Evolutionary conservation across 1,284 basidiomycete genomes (phyloP), one percentile per base, ranked within the genome.

Genomic region (Ceratobasidium sp.): DNA sequence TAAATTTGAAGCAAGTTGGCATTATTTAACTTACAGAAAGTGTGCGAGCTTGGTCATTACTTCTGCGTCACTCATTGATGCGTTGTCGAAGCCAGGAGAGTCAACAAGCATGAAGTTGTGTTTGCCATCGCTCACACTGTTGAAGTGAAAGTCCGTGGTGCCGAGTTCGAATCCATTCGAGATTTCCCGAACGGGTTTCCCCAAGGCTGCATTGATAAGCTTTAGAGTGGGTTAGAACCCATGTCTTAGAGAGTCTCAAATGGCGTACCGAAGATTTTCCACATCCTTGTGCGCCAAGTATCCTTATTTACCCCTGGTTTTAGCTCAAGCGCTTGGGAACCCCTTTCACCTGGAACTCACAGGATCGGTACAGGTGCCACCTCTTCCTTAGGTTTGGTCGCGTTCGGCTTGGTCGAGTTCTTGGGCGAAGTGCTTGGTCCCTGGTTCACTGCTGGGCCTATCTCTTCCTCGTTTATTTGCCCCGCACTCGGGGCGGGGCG

Each of bases 141-240:
- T 25, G 25, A n/a, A 21, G 23, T 41, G 52, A 36, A 66, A 56
- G 16, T 39, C 30, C 6, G 21, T 54, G 16, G 62, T 66, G 14
- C 36, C 53, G 2, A 36, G 27, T 5, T 52, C 62, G 2, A 42
- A 30, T 21, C 52, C 62, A 8, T 19, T 21, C 7, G 62, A 23
- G 6, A 27, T 52, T 7, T 54, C 41, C 2, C 16, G 23, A 21
- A 29, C 21, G 16, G 42, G 33, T 29, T 54, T 41, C 2, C 33
- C 52, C 25, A 36, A 56, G 11, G 44, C 62, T 14, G 62, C 36
- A 27, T 66, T 66, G 16, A 53, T 66, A 13, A 66, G 30, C 62
- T 66, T 30, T 11, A 41, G 42, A 16, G 14, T 6, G 16, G 42
- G 6, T 21, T 4, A 36, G 33, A 36, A 46, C 5, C 16, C n/a